Conservation (phyloP, 2,329 filamentous ascomycete species). For the Curvularia eragrostidis region DNA sequence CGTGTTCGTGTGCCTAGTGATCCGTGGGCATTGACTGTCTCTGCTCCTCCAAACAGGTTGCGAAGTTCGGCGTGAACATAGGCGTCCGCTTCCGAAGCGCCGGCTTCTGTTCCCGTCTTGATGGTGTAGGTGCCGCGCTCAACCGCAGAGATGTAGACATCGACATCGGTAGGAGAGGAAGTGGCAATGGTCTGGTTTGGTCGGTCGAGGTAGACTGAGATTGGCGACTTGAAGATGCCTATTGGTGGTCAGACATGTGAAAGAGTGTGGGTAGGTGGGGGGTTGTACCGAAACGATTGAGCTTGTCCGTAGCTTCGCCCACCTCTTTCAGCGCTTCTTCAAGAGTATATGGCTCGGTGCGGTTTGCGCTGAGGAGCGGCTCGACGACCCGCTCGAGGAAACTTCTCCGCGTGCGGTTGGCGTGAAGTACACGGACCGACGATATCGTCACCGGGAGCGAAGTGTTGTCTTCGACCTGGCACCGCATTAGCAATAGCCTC, state of each 20-base stretch:
- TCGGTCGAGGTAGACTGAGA: slow-evolving; percentile 82
- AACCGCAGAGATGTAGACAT: slow-evolving; percentile 76
- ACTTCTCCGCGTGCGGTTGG: slow-evolving; percentile 77
- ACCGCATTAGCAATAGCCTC: slow-evolving; percentile 13
- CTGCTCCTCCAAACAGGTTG: slow-evolving; percentile 93
- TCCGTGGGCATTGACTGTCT: slow-evolving; percentile 85
- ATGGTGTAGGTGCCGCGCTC: slow-evolving; percentile 85
- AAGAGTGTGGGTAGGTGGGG: slow-evolving; percentile 2
- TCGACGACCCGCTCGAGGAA: slow-evolving; percentile 85
- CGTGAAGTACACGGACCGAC: slow-evolving; percentile 82
- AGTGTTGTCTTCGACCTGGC: slow-evolving; percentile 78
- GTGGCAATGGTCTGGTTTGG: slow-evolving; percentile 72
- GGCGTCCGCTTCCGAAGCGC: slow-evolving; percentile 91
- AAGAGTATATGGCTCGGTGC: slow-evolving; percentile 74
- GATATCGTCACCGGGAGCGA: slow-evolving; percentile 88
- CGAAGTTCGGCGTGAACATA: slow-evolving; percentile 87
- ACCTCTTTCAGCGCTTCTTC: slow-evolving; percentile 76
- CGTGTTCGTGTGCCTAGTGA: slow-evolving; percentile 88
- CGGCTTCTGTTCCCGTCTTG: slow-evolving; percentile 93
- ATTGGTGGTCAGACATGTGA: slow-evolving; percentile 23
- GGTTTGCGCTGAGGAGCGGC: slow-evolving; percentile 74
- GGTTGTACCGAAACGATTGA: slow-evolving; percentile 76
- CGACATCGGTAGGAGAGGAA: slow-evolving; percentile 76
- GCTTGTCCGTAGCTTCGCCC: slow-evolving; percentile 72
- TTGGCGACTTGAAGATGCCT: slow-evolving; percentile 88